phyloP scores from a whole-genome alignment of 768 basidiomycete species.

The Lactarius vividus region DNA sequence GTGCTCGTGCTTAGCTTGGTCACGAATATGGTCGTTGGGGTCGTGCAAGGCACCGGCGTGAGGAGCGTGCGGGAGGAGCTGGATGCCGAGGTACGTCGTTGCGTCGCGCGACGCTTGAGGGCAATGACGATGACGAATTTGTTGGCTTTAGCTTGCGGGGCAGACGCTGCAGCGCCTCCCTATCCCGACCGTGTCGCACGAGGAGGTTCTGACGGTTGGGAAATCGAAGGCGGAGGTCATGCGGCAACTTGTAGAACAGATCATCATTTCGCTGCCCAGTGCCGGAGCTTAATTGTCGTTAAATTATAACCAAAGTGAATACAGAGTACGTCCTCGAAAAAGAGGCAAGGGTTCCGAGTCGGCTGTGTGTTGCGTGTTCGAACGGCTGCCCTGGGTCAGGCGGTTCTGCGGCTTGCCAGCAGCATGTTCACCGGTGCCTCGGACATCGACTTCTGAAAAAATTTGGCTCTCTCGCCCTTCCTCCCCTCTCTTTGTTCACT shows the following conservation, averaged over 20 bases:
- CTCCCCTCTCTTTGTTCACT: background rate
- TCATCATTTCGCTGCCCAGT: slow-evolving; percentile 42
- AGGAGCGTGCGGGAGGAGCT: slow-evolving; percentile 23
- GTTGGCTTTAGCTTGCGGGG: slow-evolving; percentile 54
- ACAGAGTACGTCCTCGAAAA: no score
- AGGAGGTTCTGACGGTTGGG: slow-evolving; percentile 70
- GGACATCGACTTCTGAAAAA: slow-evolving; percentile 1
- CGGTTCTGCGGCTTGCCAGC: background rate
- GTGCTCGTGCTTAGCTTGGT: slow-evolving; percentile 81
- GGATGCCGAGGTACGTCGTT: slow-evolving; percentile 56
- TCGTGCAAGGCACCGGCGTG: slow-evolving; percentile 59
- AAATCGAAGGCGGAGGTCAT: slow-evolving; percentile 68
- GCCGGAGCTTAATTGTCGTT: background rate
- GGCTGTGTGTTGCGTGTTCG: no score
- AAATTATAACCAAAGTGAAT: background rate
- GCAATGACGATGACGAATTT: background rate
- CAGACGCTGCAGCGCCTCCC: slow-evolving; percentile 42
- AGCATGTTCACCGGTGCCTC: background rate
- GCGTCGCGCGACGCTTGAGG: background rate
- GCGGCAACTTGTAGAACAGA: slow-evolving; percentile 62
- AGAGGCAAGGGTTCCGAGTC: no score
- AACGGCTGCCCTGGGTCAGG: no score
- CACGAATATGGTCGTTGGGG: slow-evolving; percentile 67
- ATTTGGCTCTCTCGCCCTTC: background rate
- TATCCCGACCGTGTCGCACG: slow-evolving; percentile 63